These are phyloP conservation scores for Conoideocrella luteorostrata DNA, from an alignment of 2,329 filamentous ascomycete genomes.

Conservation along the genomic window DNA sequence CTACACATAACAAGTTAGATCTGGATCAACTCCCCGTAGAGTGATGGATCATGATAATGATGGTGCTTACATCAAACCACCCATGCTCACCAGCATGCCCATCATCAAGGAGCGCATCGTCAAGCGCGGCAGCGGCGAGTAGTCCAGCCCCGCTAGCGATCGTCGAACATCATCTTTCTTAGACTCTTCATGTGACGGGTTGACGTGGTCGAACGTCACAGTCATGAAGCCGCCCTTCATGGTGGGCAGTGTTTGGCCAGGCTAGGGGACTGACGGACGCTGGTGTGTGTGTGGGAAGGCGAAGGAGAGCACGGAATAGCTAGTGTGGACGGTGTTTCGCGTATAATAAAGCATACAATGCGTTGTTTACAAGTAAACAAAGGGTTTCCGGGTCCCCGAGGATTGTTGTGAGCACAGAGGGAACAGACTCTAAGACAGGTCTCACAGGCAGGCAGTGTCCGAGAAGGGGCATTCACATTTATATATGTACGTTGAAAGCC, in stretches of 20 bases:
- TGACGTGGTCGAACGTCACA: conserved; percentile 36
- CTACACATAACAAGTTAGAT: conserved; percentile 10
- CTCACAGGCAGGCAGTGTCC: too few species aligned
- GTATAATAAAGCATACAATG: too few species aligned
- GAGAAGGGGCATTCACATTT: too few species aligned
- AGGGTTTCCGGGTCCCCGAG: neutral
- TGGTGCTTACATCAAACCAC: conserved; percentile 33
- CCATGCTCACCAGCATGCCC: conserved; percentile 37
- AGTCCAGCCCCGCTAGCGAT: conserved; percentile 35
- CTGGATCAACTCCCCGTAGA: too few species aligned
- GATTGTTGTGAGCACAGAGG: neutral
- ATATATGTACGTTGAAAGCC: neutral
- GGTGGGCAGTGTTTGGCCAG: neutral
- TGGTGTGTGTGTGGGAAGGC: too few species aligned
- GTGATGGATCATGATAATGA: too few species aligned
- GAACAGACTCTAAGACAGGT: neutral
- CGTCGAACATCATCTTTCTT: conserved; percentile 20
- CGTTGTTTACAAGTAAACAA: too few species aligned
- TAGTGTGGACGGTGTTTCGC: too few species aligned
- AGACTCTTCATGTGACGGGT: conserved; percentile 32
- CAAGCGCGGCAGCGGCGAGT: conserved; percentile 35
- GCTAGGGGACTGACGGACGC: too few species aligned
- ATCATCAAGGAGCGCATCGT: conserved; percentile 31
- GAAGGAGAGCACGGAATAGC: too few species aligned
- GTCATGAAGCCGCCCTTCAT: conserved; percentile 20